Conservation (phyloP, 129 eudicot species). For the carrot (Daucus carota) region DH1_v3.0 NC_030384.2:20510001-20510500, state of each 20-base stretch:
- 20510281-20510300: slow-evolving; percentile 1
- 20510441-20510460: background rate
- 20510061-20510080: background rate
- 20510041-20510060: background rate
- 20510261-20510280: background rate
- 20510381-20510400: slow-evolving; percentile 70
- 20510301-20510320: slow-evolving; percentile 30
- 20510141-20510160: background rate
- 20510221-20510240: background rate
- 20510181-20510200: background rate
- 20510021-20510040: background rate
- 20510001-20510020: background rate
- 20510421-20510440: background rate
- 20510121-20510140: background rate
- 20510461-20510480: background rate
- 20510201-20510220: background rate
- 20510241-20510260: background rate
- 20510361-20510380: slow-evolving; percentile 76
- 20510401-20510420: slow-evolving; percentile 56
- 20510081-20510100: background rate
- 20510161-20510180: no score
- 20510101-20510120: background rate
- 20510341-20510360: slow-evolving; percentile 80
- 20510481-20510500: no score
- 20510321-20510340: slow-evolving; percentile 61